Percentiles rank a stretch among this genome's conserved stretches.
phyloP scores from a whole-genome alignment of 345 rosid genomes.

The Conringia planisiliqua region DNA sequence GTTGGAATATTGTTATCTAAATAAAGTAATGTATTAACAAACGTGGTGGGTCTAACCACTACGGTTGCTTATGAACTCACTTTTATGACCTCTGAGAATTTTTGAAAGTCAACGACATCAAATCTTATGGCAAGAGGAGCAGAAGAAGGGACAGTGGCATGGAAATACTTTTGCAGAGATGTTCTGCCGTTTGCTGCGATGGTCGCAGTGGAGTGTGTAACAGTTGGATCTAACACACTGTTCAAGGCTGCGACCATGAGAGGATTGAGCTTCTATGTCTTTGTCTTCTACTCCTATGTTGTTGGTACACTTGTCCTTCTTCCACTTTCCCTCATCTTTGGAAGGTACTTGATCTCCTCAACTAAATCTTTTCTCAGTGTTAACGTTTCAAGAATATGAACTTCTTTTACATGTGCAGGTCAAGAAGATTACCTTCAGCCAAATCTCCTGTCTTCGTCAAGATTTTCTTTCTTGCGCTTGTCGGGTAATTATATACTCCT shows the following conservation, averaged over 20 bases:
- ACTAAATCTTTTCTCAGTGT: too few relatives aligned
- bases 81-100: neutral
- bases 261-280: constrained; percentile 38
- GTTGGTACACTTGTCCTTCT: constrained; percentile 25
- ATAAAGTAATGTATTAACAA: neutral
- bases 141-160: neutral
- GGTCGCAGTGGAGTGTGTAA: constrained; percentile 23
- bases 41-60: neutral
- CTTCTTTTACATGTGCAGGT: neutral
- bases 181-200: constrained; percentile 34
- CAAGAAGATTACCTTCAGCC: neutral
- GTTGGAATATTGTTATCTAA: neutral
- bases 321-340: constrained; percentile 13
- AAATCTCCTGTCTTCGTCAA: constrained; percentile 19
- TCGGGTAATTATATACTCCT: constrained; percentile 18
- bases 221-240: constrained; percentile 31
- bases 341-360: constrained; percentile 8
- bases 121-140: neutral
- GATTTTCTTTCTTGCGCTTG: constrained; percentile 23
- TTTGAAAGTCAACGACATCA: neutral
- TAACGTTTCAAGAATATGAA: too few relatives aligned
- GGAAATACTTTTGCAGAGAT: constrained; percentile 24
- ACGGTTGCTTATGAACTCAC: neutral
- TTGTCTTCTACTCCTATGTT: constrained; percentile 27
- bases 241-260: constrained; percentile 39